Percentiles rank a stretch among this genome's conserved stretches.
phyloP scores from a whole-genome alignment of 2,329 filamentous ascomycete genomes.

The Ceratocystiopsis sp. region DNA sequence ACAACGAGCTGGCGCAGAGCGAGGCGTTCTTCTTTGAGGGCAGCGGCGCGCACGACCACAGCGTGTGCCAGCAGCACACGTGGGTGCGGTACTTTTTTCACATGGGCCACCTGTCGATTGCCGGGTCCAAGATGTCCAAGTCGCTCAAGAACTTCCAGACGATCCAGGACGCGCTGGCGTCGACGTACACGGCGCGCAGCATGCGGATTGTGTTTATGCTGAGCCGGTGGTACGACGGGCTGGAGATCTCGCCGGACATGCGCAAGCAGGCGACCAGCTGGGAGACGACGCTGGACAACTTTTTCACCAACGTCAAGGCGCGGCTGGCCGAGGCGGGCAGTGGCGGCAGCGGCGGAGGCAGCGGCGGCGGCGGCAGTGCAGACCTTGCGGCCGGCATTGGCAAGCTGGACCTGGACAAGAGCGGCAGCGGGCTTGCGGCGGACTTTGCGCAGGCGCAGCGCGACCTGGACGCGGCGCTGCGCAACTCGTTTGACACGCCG shows the following conservation, averaged over 20 bases:
- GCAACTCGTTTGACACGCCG: constrained; percentile 54
- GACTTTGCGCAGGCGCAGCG: constrained; percentile 36
- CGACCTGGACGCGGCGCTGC: constrained; percentile 41
- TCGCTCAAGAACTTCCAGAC: constrained; percentile 59
- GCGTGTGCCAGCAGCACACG: constrained; percentile 5
- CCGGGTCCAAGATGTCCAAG: constrained; percentile 54
- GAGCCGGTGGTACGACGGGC: constrained; percentile 50
- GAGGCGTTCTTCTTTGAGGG: constrained; percentile 45
- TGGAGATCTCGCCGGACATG: constrained; percentile 53
- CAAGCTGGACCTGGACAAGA: no score
- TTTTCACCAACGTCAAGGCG: constrained; percentile 10
- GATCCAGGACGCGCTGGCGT: constrained; percentile 44
- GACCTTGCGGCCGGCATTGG: neutral
- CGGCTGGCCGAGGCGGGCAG: constrained; percentile 4
- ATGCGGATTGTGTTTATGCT: constrained; percentile 53
- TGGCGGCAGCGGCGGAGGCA: neutral
- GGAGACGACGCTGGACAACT: constrained; percentile 25
- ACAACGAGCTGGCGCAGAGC: constrained; percentile 56
- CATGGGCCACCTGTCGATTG: constrained; percentile 39
- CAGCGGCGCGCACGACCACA: constrained; percentile 25
- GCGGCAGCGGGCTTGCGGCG: constrained; percentile 10
- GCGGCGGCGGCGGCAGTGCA: neutral
- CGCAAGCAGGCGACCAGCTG: constrained; percentile 40
- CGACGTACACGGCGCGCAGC: constrained; percentile 46
- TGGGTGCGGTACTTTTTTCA: constrained; percentile 65